Base-by-base conservation (phyloP, 768 basidiomycete genomes). In the Sarcodon sp. region DNA sequence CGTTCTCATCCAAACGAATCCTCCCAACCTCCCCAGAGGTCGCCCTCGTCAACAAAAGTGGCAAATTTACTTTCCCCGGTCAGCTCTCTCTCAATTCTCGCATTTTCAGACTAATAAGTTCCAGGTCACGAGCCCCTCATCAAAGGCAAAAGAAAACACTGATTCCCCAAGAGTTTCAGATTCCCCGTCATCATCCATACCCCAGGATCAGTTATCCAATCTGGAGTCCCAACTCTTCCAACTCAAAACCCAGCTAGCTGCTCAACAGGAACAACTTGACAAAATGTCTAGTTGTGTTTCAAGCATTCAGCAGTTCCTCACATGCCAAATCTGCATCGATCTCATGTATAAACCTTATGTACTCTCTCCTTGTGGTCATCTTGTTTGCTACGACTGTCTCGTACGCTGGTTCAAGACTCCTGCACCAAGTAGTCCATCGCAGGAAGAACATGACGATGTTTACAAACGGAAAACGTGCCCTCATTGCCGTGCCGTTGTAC, bases 291-390 rank as follows among this genome's bases (percentile, higher is more conserved):
- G 64, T 7, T 64, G 78, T 18, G 54, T 84, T n/a, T 59, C 60
- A 3, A 67, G 76, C 48, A 54, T 85, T 38, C 76, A 79, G 7
- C 77, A 82, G 51, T 71, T 80, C 0, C 61, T 86, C 21, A 83
- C 77, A 10, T 89, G 87, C 51, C 83, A 87, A 60, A 80, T 89
- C 51, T 89, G 87, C 57, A 67, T 87, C 27, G 84, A 87, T 54
- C 65, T 84, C 18, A 69, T 89, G 60, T 69, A 82, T 59, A 76
- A 74, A 53, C 85, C 87, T 0, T 88, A 76, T 53, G 78, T 83
- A 0, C 75, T 87, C 15, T 71, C 81, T 0, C 84, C 85, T 0
- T 88, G 85, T 50, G 85, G 86, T 4, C 84, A 87, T 52, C 66
- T 83, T 44, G 76, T 76, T 3, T 88, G 85, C 55, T 74, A 87